Conservation (phyloP, 176 grass and related monocot genomes). For the Poa pratensis region DNA sequence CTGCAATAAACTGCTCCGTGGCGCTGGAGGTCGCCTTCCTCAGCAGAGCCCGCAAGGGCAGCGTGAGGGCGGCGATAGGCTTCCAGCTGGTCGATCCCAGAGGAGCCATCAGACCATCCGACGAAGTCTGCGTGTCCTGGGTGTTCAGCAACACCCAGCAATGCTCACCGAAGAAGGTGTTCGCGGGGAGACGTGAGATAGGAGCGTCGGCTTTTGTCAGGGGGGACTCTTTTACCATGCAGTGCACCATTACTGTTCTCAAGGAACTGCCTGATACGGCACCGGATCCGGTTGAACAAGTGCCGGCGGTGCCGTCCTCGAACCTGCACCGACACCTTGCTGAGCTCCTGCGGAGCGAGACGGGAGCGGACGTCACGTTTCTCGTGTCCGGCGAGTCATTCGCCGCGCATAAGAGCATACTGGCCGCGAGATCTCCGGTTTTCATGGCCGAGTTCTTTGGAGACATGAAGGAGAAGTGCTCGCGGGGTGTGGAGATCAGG, state of each 20-base stretch:
- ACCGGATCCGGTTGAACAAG: neutral
- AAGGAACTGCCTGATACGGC: neutral
- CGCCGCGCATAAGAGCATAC: neutral
- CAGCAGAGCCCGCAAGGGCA: neutral
- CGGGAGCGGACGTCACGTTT: conserved; percentile 34
- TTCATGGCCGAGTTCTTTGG: conserved; percentile 12
- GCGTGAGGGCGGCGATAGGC: neutral
- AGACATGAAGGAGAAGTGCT: conserved; percentile 18
- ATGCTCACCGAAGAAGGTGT: neutral
- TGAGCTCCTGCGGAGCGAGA: conserved; percentile 8
- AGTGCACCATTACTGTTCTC: conserved; percentile 17
- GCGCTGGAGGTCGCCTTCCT: neutral
- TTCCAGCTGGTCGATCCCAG: conserved; percentile 1
- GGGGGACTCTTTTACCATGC: neutral
- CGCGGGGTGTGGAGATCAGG: neutral
- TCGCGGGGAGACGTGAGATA: neutral
- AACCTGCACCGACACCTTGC: neutral
- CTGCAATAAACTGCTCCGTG: neutral
- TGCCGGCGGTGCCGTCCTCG: neutral
- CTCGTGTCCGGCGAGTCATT: conserved; percentile 27
- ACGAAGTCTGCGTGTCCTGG: rapidly evolving
- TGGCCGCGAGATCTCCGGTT: conserved; percentile 6
- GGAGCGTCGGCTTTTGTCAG: neutral
- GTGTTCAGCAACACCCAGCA: neutral
- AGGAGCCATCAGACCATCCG: neutral